Evolutionary conservation across 192 early-diverging fungal species (phyloP), one percentile per base, ranked within the genome.

Genomic region (Geranomyces michiganensis): DNA sequence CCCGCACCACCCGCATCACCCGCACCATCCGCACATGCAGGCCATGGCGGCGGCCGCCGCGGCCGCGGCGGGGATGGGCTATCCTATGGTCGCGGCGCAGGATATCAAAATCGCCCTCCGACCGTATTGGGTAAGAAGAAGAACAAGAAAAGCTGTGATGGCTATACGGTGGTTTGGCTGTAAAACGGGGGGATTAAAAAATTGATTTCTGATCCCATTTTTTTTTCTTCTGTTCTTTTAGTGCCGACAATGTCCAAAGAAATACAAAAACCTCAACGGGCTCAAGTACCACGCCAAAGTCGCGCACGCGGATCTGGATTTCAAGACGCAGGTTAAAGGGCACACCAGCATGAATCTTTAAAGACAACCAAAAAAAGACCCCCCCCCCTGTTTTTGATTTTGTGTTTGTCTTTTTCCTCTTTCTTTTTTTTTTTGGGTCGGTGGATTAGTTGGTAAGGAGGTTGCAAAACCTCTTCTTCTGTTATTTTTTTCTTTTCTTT

Each of bases 281-380:
- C 33, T 73, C 53, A 96, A 96, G 85, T 97, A 97, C 79, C 95
- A 97, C 71, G 81, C 77, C 26, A 65, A 58, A 59, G 77, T 68
- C 24, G 62, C 49, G 7, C 81, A 82, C 58, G 41, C 71, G 22
- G 60, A 67, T 17, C 44, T 71, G 67, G 71, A 82, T 70, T 82
- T 82, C 74, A 56, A 76, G 62, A 66, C 33, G 24, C 41, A 76
- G 62, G 69, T 76, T 45, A 76, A 76, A 64, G 75, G 73, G 36
- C 68, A 70, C 32, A 61, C 47, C 22, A 61, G 56, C 26, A 70
- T 70, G 68, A 61, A 44, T 46, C 45, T 70, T 4, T 70, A 47
- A 44, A 33, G 48, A 24, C 51, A n/a, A 26, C 6, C 21, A 17
- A 26, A 26, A 26, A 26, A 26, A 26, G 51, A 26, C n/a, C n/a